These are phyloP conservation scores for Eutrema salsugineum DNA, from an alignment of 441 rosid genomes.

Conservation along the genomic window DNA sequence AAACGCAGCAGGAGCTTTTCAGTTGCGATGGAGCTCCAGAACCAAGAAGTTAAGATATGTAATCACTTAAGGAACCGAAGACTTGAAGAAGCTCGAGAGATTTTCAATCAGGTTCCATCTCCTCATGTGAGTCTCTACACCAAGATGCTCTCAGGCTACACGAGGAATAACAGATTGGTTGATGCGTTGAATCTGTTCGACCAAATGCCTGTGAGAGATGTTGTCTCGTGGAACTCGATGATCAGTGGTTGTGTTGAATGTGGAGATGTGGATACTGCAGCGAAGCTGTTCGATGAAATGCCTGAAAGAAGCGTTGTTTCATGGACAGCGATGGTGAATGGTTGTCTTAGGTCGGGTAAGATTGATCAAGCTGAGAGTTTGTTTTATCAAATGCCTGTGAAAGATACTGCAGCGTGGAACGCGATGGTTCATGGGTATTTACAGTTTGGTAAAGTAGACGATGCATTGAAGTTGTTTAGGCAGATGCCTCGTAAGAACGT, in stretches of 20 bases:
- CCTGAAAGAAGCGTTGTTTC: constrained; percentile 64
- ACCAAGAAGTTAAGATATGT: constrained; percentile 35
- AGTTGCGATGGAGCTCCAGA: not conserved
- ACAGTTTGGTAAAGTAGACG: constrained; percentile 40
- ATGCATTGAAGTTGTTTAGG: constrained; percentile 41
- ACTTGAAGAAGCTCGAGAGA: constrained; percentile 47
- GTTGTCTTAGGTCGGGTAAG: constrained; percentile 46
- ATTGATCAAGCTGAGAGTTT: constrained; percentile 42
- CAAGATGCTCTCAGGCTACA: constrained; percentile 42
- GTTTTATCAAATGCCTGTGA: constrained; percentile 42
- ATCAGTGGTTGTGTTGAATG: constrained; percentile 63
- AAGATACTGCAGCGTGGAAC: constrained; percentile 52
- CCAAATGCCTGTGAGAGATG: constrained; percentile 43
- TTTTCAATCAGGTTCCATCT: constrained; percentile 34
- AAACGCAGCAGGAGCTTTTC: not conserved
- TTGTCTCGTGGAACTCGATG: constrained; percentile 51
- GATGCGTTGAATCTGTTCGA: constrained; percentile 47
- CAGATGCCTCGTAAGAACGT: constrained; percentile 45
- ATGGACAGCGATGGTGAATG: constrained; percentile 72
- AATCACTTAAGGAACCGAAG: constrained; percentile 42
- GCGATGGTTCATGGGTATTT: constrained; percentile 66
- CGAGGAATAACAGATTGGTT: constrained; percentile 29
- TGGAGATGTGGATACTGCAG: constrained; percentile 44
- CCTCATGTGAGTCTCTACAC: constrained; percentile 44
- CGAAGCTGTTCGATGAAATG: constrained; percentile 64